Conservation (phyloP, 2,329 filamentous ascomycete genomes). For the Fusarium continuum region DNA sequence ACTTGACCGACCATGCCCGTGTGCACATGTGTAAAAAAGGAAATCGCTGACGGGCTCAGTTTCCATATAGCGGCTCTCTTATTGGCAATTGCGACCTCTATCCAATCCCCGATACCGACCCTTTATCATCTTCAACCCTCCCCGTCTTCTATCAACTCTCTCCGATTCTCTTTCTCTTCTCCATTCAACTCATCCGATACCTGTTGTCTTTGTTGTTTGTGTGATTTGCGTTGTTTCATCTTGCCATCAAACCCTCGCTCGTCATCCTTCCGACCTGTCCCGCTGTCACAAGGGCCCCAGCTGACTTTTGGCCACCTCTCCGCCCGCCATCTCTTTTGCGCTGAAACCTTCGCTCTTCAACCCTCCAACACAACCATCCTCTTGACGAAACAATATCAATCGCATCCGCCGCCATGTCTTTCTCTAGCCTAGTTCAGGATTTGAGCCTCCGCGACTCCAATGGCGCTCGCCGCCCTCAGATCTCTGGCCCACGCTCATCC, state of each 20-base stretch:
- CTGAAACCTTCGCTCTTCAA: slow-evolving; percentile 9
- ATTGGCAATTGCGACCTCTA: slow-evolving; percentile 37
- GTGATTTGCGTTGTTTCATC: slow-evolving; percentile 8
- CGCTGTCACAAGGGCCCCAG: slow-evolving; percentile 30
- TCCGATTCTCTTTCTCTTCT: background rate
- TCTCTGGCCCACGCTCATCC: slow-evolving; percentile 54
- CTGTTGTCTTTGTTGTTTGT: slow-evolving; percentile 15
- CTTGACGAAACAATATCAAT: slow-evolving; percentile 12
- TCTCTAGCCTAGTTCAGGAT: slow-evolving; percentile 74
- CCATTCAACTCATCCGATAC: background rate
- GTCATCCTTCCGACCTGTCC: slow-evolving; percentile 30
- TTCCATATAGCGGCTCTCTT: slow-evolving; percentile 37
- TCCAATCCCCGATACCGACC: background rate
- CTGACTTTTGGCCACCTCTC: slow-evolving; percentile 38
- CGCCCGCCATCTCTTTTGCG: background rate
- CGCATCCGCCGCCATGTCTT: slow-evolving; percentile 62
- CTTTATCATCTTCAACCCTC: slow-evolving; percentile 13
- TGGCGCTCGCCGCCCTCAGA: slow-evolving; percentile 56
- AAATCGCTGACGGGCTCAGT: slow-evolving; percentile 29
- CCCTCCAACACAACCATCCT: slow-evolving; percentile 5
- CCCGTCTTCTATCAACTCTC: background rate
- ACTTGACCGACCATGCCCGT: slow-evolving; percentile 37
- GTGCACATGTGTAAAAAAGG: slow-evolving; percentile 22
- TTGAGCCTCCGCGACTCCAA: slow-evolving; percentile 66
- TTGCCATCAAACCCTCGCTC: background rate